Conservation (phyloP, 257 asterid species). For the Nicotiana benthamiana region DNA sequence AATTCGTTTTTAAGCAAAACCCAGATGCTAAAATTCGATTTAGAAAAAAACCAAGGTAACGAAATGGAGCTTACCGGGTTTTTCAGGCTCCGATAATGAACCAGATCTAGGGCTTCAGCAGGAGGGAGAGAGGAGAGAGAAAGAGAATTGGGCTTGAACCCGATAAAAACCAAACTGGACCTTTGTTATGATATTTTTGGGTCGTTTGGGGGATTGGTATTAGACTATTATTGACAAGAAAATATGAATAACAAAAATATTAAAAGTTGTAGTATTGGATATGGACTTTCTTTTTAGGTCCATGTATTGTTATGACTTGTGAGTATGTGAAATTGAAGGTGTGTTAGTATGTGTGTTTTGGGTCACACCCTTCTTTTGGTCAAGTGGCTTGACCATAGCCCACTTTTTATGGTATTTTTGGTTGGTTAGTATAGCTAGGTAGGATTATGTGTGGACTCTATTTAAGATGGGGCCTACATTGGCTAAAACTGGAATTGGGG, state of each 20-base stretch:
- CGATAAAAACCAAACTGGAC: conserved; percentile 46
- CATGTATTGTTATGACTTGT: background rate
- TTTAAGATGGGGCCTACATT: background rate
- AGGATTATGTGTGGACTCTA: background rate
- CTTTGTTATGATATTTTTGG: background rate
- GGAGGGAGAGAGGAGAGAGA: conserved; percentile 27
- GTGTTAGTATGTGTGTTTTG: background rate
- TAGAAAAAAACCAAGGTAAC: conserved; percentile 5
- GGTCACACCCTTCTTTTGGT: background rate
- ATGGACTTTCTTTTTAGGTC: background rate
- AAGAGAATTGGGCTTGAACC: conserved; percentile 67
- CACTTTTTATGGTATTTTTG: background rate
- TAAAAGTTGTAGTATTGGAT: background rate
- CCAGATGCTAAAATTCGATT: background rate
- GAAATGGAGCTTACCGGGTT: background rate
- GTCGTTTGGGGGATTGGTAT: background rate
- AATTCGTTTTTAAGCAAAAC: background rate
- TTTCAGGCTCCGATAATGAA: conserved; percentile 26
- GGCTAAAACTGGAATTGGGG: background rate
- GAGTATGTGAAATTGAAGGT: background rate
- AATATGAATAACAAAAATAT: background rate
- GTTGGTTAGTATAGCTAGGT: background rate
- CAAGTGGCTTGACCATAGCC: background rate
- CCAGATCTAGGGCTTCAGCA: conserved; percentile 58
- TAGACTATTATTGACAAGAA: background rate